These are phyloP conservation scores for Phaeosphaeriaceae sp. DNA, from an alignment of 2,329 filamentous ascomycete genomes.

Conservation along the genomic window DNA sequence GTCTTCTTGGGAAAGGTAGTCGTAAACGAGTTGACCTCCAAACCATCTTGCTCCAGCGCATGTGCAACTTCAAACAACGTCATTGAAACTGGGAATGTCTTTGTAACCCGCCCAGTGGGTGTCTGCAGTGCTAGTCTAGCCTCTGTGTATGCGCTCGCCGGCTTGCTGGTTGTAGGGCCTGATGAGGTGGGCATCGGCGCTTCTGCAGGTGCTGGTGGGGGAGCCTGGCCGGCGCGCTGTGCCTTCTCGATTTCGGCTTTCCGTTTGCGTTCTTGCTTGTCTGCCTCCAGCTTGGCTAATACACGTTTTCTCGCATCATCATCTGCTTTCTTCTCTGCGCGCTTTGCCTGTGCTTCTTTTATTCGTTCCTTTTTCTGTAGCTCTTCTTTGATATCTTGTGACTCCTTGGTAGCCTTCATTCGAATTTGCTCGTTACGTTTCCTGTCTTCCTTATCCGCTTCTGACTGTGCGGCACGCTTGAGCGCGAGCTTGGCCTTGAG, in stretches of 20 bases:
- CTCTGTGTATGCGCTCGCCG: slow-evolving; percentile 76
- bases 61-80: slow-evolving; percentile 92
- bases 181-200: slow-evolving; percentile 55
- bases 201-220: slow-evolving; percentile 57
- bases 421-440: slow-evolving; percentile 87
- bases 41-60: slow-evolving; percentile 73
- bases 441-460: slow-evolving; percentile 78
- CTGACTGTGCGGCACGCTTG: slow-evolving; percentile 72
- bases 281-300: slow-evolving; percentile 90
- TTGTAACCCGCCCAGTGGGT: slow-evolving; percentile 75
- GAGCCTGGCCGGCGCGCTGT: slow-evolving; percentile 74
- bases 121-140: slow-evolving; percentile 84
- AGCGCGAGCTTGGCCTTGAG: slow-evolving; percentile 73
- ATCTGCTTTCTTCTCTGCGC: slow-evolving; percentile 85
- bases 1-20: slow-evolving; percentile 88
- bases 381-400: slow-evolving; percentile 88
- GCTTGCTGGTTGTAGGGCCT: slow-evolving; percentile 62
- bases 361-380: slow-evolving; percentile 86
- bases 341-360: slow-evolving; percentile 87
- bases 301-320: slow-evolving; percentile 85
- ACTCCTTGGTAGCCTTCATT: slow-evolving; percentile 86
- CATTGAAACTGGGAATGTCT: slow-evolving; percentile 86
- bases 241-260: slow-evolving; percentile 89
- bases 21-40: slow-evolving; percentile 76
- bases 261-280: slow-evolving; percentile 85